Conservation (phyloP, 2,329 filamentous ascomycete genomes). For the Seiridium unicorne region DNA sequence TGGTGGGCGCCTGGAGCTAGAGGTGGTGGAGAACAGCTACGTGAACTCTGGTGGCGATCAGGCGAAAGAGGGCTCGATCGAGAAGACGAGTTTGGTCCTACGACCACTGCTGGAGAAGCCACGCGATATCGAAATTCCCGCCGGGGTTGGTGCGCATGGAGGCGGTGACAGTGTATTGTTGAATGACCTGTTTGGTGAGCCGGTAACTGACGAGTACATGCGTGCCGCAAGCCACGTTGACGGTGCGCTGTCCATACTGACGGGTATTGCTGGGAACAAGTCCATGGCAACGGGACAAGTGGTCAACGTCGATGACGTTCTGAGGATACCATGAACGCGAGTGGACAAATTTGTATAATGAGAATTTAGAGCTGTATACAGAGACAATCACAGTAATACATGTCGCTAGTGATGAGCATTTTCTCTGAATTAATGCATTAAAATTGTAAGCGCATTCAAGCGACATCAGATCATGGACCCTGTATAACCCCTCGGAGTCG, state of each 20-base stretch:
- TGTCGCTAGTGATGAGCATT: too few species aligned
- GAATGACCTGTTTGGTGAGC: constrained; percentile 55
- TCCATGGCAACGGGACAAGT: constrained; percentile 57
- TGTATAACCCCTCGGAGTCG: background rate
- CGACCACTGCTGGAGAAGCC: constrained; percentile 57
- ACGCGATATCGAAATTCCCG: constrained; percentile 49
- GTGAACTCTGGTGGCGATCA: constrained; percentile 61
- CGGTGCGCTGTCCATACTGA: constrained; percentile 57
- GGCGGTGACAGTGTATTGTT: constrained; percentile 58
- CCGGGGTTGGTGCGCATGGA: constrained; percentile 55
- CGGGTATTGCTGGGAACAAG: constrained; percentile 57
- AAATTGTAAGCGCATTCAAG: too few species aligned
- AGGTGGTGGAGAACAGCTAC: constrained; percentile 62
- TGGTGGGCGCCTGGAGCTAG: constrained; percentile 56
- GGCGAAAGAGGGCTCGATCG: constrained; percentile 50
- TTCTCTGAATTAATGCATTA: too few species aligned
- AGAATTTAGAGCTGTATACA: too few species aligned
- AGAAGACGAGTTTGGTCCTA: constrained; percentile 46
- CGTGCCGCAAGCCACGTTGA: constrained; percentile 58
- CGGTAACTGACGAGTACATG: constrained; percentile 48
- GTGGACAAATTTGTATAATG: too few species aligned
- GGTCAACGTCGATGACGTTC: constrained; percentile 52
- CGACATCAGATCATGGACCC: too few species aligned
- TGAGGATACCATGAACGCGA: constrained; percentile 29
- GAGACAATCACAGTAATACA: too few species aligned